phyloP scores from a whole-genome alignment of 306 rosid species.

The Abrus pulchellus region DNA sequence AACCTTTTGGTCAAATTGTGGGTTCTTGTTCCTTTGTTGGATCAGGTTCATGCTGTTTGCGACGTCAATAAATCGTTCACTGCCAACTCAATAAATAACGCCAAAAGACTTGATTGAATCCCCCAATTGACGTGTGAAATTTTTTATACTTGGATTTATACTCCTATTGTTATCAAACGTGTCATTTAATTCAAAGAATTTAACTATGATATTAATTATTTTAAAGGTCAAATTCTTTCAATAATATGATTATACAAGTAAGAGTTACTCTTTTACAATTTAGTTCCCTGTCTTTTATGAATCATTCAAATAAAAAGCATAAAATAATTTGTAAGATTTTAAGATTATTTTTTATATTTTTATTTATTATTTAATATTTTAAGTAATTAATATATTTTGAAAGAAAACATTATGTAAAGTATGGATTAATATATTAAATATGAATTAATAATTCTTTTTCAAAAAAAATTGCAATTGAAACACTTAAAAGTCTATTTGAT shows the following conservation, averaged over 20 bases:
- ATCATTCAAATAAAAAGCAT: not conserved
- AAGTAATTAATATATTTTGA: not conserved
- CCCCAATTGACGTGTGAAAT: not conserved
- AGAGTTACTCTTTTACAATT: too few relatives aligned
- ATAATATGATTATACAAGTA: not conserved
- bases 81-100: constrained; percentile 13
- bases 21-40: constrained; percentile 46
- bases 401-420: not conserved
- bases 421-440: not conserved
- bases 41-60: not conserved
- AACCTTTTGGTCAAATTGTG: constrained; percentile 60
- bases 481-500: too few relatives aligned
- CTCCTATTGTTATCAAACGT: not conserved
- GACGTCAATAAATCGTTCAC: constrained; percentile 5
- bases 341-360: not conserved
- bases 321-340: not conserved
- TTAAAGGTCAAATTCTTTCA: not conserved
- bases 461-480: too few relatives aligned
- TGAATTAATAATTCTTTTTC: too few relatives aligned
- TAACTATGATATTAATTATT: not conserved
- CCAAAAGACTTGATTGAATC: not conserved
- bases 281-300: not conserved
- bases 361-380: not conserved
- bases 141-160: not conserved
- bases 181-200: constrained; percentile 4